These are phyloP conservation scores for Trametes cubensis DNA, from an alignment of 768 basidiomycete genomes.

Conservation along the genomic window DNA sequence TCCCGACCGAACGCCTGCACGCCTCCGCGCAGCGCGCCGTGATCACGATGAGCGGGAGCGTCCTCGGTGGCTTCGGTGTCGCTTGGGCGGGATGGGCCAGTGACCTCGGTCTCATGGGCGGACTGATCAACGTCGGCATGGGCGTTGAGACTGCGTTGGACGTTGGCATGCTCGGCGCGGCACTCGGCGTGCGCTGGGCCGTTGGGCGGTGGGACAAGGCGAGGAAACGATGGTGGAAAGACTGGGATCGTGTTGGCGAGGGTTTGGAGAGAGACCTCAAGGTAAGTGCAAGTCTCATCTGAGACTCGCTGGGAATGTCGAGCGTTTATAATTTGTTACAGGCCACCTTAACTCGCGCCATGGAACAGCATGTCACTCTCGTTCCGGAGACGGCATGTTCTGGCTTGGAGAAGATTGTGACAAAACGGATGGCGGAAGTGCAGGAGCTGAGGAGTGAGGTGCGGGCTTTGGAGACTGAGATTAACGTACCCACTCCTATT, in stretches of 20 bases:
- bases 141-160: slow-evolving; percentile 64
- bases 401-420: slow-evolving; percentile 45
- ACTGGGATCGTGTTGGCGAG: slow-evolving; percentile 62
- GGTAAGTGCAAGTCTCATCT: slow-evolving; percentile 42
- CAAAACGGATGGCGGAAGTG: slow-evolving; percentile 48
- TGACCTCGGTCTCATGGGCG: slow-evolving; percentile 43
- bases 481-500: neutral
- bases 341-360: slow-evolving; percentile 48
- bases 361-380: slow-evolving; percentile 55
- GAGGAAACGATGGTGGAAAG: slow-evolving; percentile 67
- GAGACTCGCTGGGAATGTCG: slow-evolving; percentile 6
- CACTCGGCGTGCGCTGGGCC: slow-evolving; percentile 60
- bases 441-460: slow-evolving; percentile 48
- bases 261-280: slow-evolving; percentile 67
- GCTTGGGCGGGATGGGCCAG: slow-evolving; percentile 68
- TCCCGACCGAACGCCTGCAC: slow-evolving; percentile 63
- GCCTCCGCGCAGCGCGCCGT: slow-evolving; percentile 62
- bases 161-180: slow-evolving; percentile 53
- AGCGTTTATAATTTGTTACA: slow-evolving; percentile 26
- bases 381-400: slow-evolving; percentile 54
- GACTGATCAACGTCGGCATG: slow-evolving; percentile 43
- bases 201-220: slow-evolving; percentile 70
- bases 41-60: slow-evolving; percentile 51
- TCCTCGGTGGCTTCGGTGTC: slow-evolving; percentile 51
- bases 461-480: slow-evolving; percentile 38